phyloP scores from a whole-genome alignment of 352 stramenopile species.

The Phytophthora pistaciae region DNA sequence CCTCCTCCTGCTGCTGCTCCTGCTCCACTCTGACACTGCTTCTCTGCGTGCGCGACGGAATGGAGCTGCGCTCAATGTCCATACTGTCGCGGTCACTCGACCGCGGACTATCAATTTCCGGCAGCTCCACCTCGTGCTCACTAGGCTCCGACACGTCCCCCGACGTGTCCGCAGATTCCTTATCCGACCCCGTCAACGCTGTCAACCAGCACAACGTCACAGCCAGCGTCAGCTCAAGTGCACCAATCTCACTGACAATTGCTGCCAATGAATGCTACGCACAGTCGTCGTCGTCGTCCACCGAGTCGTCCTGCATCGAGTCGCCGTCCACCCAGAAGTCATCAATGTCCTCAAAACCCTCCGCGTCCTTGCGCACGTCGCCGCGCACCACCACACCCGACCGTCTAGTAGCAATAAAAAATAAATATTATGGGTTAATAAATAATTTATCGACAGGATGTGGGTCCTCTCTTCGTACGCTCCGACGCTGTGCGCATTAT shows the following conservation, averaged over 20 bases:
- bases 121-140: slow-evolving; percentile 57
- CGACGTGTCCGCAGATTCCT: slow-evolving; percentile 54
- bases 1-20: slow-evolving; percentile 21
- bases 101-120: slow-evolving; percentile 40
- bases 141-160: slow-evolving; percentile 52
- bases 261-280: neutral
- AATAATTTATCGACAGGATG: neutral
- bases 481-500: slow-evolving; percentile 40
- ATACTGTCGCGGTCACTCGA: slow-evolving; percentile 43
- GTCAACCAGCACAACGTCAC: slow-evolving; percentile 5
- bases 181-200: slow-evolving; percentile 52
- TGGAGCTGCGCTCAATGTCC: slow-evolving; percentile 42
- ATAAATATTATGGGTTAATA: slow-evolving; percentile 7
- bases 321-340: slow-evolving; percentile 88
- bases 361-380: slow-evolving; percentile 77
- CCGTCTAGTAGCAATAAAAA: slow-evolving; percentile 36
- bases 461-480: slow-evolving; percentile 15
- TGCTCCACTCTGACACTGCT: slow-evolving; percentile 25
- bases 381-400: slow-evolving; percentile 65
- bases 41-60: slow-evolving; percentile 33
- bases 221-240: slow-evolving; percentile 11
- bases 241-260: neutral
- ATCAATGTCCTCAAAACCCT: slow-evolving; percentile 90
- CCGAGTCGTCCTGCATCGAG: slow-evolving; percentile 43
- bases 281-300: slow-evolving; percentile 48